Evolutionary conservation across 1,139 yeast species (phyloP), one percentile per base, ranked within the genome.

Genomic region (Hansenula sp.): DNA sequence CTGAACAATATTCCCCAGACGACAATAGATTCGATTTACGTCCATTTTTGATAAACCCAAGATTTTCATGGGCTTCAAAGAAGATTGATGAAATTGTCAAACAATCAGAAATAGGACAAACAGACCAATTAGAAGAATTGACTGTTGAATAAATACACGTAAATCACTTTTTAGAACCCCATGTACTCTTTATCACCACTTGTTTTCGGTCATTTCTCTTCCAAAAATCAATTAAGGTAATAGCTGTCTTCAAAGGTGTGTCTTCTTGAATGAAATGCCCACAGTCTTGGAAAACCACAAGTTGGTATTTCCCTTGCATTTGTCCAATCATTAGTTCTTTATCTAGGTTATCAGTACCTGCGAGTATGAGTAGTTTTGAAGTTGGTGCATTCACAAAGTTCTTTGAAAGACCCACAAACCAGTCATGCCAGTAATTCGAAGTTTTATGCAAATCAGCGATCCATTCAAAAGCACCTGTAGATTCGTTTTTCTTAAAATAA

Each of bases 211-310:
- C 77, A 45, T 74, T 75, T 37, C 82, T 61, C 43, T 57, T 61
- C 76, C 79, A 75, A 49, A 76, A 76, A 44, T 76, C 81, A n/a
- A 68, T 50, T 19, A 76, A 46, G n/a, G 80, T 73, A 2, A 73
- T 44, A 0, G 89, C 83, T 0, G 86, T 71, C 49, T 82, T 83
- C 13, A 57, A 62, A 0, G 97, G 95, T 12, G 76, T 72, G 60
- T 92, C 99, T 59, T 92, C 98, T 38, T 92, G 98, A 17, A 92
- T 68, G 53, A 89, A 92, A 63, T 92, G 99, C 1, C 97, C 97
- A 1, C 90, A 71, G 29, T 78, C 82, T 55, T 77, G 81, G 60
- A 89, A 83, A 4, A 89, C 95, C 14, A 87, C 80, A 36, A 92
- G 70, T 61, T 92, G 98, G 60, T 84, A 92, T 57, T 86, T 88